Evolutionary conservation across 495 filamentous ascomycete species (phyloP), one percentile per base, ranked within the genome.

Genomic region (Aspergillus biplanus): DNA sequence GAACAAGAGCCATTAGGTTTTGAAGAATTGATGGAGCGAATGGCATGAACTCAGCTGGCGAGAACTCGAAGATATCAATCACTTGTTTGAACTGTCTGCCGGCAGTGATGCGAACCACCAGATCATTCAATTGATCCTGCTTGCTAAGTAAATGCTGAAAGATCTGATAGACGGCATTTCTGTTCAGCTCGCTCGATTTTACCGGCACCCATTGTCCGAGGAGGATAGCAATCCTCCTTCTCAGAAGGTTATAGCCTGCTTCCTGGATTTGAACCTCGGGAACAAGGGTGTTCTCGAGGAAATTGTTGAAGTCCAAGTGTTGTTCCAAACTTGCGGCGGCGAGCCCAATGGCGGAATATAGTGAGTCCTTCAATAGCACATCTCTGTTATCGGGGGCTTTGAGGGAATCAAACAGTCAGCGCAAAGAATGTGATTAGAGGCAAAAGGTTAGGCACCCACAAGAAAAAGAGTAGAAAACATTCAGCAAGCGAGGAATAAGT

Each of bases 291-390:
- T 83, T 81, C 35, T 85, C 83, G 18, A 99, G 75, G 69, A 97
- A 92, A 4, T 75, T 69, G 67, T 93, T 90, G 77, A 97, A 97
- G 71, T 97, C 89, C 56, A 97, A 80, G 21, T 81, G 76, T 48
- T 87, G 79, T 37, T 82, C 80, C 31, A 97, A 73, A n/a, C 90
- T 83, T 6, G 91, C 82, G 0, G 93, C 90, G 0, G 95, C 88
- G 42, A 97, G 81, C 7, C 95, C 95, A 67, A 99, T 86, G 9
- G 95, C 92, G 47, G 90, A 93, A 67, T 99, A 99, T 4, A 97
- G 85, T 0, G 95, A 93, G 69, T 99, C 95, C 72, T 96, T 97
- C 63, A 90, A 83, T 15, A 94, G 78, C 4, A 97, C 84, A 64
- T 93, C 84, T 47, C 87, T 83, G 55, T 86, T 84, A 35, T 85